phyloP scores from a whole-genome alignment of 805 yeast genomes.

The Sungouiozyma intestinalis region DNA sequence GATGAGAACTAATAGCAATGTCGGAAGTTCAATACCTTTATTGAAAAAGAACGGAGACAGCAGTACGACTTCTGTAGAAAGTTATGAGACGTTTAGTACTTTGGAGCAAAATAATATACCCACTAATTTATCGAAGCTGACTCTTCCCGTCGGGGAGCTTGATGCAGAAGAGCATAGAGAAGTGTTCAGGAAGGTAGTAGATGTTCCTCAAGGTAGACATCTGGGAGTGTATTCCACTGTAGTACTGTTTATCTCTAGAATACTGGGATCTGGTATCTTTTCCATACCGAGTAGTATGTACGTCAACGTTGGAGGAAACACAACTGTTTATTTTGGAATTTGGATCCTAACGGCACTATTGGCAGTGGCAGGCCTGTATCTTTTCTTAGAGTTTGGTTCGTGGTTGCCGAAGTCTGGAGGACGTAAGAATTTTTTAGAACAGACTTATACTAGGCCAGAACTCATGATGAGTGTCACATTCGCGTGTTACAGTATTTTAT shows the following conservation, averaged over 20 bases:
- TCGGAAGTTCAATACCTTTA: background rate
- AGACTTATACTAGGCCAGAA: slow-evolving; percentile 50
- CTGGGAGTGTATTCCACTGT: slow-evolving; percentile 59
- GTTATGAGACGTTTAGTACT: background rate
- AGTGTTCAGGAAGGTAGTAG: slow-evolving; percentile 7
- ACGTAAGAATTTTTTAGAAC: slow-evolving; percentile 60
- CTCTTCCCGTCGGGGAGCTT: slow-evolving; percentile 6
- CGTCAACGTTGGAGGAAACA: slow-evolving; percentile 59
- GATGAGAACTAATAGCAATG: background rate
- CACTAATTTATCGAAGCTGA: slow-evolving; percentile 1
- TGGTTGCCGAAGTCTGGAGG: slow-evolving; percentile 70
- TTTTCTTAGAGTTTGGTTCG: slow-evolving; percentile 61
- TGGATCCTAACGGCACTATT: slow-evolving; percentile 56
- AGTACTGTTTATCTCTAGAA: slow-evolving; percentile 54
- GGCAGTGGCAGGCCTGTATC: slow-evolving; percentile 56
- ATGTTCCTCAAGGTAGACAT: slow-evolving; percentile 63
- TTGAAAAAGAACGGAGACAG: background rate
- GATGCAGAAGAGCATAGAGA: slow-evolving; percentile 3
- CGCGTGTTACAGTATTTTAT: slow-evolving; percentile 38
- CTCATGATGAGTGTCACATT: slow-evolving; percentile 43
- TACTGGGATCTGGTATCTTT: slow-evolving; percentile 71
- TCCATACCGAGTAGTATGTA: slow-evolving; percentile 61
- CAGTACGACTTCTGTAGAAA: background rate
- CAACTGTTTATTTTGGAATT: slow-evolving; percentile 44
- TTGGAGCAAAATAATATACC: background rate